These are phyloP conservation scores for Sanguinoderma infundibulare DNA, from an alignment of 1,284 basidiomycete species.

Conservation along the genomic window DNA sequence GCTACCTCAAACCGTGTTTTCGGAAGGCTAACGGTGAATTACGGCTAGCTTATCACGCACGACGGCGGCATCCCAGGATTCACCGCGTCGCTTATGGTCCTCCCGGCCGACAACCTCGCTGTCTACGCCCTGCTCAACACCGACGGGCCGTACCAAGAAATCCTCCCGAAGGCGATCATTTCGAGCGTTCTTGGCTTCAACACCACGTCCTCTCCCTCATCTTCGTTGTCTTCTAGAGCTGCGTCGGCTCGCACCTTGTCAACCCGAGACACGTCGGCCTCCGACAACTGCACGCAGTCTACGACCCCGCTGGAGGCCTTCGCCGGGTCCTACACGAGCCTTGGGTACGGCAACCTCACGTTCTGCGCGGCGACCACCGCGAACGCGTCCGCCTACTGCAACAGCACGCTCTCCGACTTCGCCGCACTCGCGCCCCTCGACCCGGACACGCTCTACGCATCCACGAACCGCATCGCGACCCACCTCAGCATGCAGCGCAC, in stretches of 20 bases:
- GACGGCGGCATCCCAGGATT: constrained; percentile 38
- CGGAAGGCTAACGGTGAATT: too few relatives aligned
- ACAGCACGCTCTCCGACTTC: constrained; percentile 31
- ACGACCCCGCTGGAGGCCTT: constrained; percentile 20
- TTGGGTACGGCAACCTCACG: constrained; percentile 41
- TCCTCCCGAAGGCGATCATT: constrained; percentile 32
- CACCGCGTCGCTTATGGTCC: constrained; percentile 38
- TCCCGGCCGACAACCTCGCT: constrained; percentile 40
- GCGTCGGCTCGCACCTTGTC: background rate
- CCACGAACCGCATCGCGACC: constrained; percentile 24
- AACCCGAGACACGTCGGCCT: background rate
- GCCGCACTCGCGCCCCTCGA: constrained; percentile 26
- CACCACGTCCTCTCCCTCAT: too few relatives aligned
- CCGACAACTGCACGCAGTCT: background rate
- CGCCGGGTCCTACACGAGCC: constrained; percentile 39
- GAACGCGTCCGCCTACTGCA: constrained; percentile 29
- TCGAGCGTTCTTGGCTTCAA: constrained; percentile 21
- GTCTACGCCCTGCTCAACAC: constrained; percentile 46
- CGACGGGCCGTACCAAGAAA: constrained; percentile 37
- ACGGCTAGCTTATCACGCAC: constrained; percentile 31
- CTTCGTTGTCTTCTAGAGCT: too few relatives aligned
- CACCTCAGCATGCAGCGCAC: constrained; percentile 25
- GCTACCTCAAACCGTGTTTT: too few relatives aligned
- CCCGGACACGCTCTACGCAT: constrained; percentile 20
- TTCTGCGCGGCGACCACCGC: constrained; percentile 36